Evolutionary conservation across 2,329 filamentous ascomycete species (phyloP), one percentile per base, ranked within the genome.

Genomic region (Aphanocladium album): DNA sequence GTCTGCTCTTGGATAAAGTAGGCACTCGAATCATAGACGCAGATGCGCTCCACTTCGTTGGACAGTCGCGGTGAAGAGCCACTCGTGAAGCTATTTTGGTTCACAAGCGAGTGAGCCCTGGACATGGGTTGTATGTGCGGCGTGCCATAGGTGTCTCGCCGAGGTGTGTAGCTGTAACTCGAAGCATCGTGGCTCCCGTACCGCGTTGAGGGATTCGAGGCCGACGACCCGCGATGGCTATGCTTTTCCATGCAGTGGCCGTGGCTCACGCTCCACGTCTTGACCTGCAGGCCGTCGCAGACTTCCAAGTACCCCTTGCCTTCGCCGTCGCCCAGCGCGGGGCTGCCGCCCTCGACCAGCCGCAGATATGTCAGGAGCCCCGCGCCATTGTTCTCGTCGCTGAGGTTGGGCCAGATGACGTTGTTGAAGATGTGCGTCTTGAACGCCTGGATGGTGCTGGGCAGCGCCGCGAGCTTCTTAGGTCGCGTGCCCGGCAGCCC

Each of bases 371-470:
- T 96, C 37, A 99, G 86, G 30, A 99, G 82, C 0, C 95, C 95
- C 4, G 93, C 93, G 25, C 95, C 95, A 37, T 93, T 92, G 72
- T 96, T 95, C 75, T 99, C 95, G 69, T 99, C 93, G 0, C 91
- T 96, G 43, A 99, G 77, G 67, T 99, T 99, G 0, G 95, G 95
- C 95, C 95, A 99, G 58, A 98, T 96, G 61, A 96, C 79, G 69
- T 97, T 96, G 75, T 99, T 99, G 79, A 99, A 99, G 62, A 99
- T 91, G 74, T 99, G 93, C 0, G 81, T 86, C 72, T 96, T 98
- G 74, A 99, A 88, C 0, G 93, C 93, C 50, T 91, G 83, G 56
- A 99, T 93, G n/a, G 93, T 96, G 30, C 86, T 88, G 0, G 93
- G 91, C 4, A 98, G 78, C 0, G 90, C 93, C 1, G 93, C 92